Base-by-base conservation (phyloP, 2,329 filamentous ascomycete genomes). In the Verticillium nonalfalfae region DNA sequence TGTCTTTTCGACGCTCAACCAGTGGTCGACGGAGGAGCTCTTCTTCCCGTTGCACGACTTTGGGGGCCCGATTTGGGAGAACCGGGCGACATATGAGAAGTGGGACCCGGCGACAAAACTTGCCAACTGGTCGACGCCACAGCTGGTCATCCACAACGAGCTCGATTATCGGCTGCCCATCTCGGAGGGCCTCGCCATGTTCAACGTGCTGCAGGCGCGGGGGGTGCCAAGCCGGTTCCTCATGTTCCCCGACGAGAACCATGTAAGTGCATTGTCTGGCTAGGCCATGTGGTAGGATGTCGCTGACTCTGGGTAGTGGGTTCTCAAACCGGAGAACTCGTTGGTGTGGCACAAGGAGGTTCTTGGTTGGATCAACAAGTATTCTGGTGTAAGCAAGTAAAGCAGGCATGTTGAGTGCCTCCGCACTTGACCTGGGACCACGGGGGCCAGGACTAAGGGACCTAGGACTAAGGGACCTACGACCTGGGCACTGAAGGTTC, bases 281-380 rank as follows among this genome's bases (percentile, higher is more conserved):
- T 11, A 14, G 13, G 14, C 13, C 14, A 31, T 55, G 11, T 13
- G 2, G 4, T 6, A 33, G 14, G 34, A 14, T 1, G n/a, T 45
- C 55, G 64, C 63, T 63, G 40, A 56, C 40, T 18, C 5, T 13
- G n/a, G 33, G 52, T 58, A 87, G 84, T 88, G 91, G 91, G 93
- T 97, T 4, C 71, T 97, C 60, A 96, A 97, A 72, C 91, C 90
- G 0, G 94, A 97, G 75, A 98, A 98, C 73, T 90, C 88, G 3
- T 78, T 97, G 18, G 82, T 96, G 21, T 98, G 95, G 95, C 93
- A 98, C 70, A 84, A 84, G 61, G 90, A 92, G 62, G 93, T 98
- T 15, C 71, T 97, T 35, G 85, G 85, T 61, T 97, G 90, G 86
- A 87, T 88, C 65, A 88, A 88, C 68, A 83, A 86, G 69, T 86